Evolutionary conservation across 257 asterid species (phyloP), one percentile per base, ranked within the genome.

Genomic region (Agastache rugosa): DNA sequence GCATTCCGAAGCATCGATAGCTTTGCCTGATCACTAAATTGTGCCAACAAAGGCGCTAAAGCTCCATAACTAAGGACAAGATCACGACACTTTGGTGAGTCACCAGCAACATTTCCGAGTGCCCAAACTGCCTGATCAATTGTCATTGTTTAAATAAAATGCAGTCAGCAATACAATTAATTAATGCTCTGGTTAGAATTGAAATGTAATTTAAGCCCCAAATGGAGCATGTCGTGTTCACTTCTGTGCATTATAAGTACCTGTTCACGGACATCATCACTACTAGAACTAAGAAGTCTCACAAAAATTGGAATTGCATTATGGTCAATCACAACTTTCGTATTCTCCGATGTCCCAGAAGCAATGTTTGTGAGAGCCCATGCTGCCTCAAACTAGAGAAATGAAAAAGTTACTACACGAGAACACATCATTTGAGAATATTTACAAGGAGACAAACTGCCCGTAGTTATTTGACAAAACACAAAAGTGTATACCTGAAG

Each of bases 291-390:
- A 48, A 93, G 93, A 75, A 93, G 96, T 78, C 84, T 81, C 44
- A 86, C 96, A 73, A 93, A 93, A 63, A 90, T 86, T 8, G 97
- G 98, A 50, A 93, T 91, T 31, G 97, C 96, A 25, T 96, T 96
- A 74, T 91, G 93, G 74, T 91, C 97, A 66, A 91, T 93, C 72
- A 93, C 98, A 59, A 90, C 96, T 79, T 80, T 90, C 6, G 98
- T 93, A 80, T 91, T 83, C 3, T 88, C 98, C 71, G 98, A 93
- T 14, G 98, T 93, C 58, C 97, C 98, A 25, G 98, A 93, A 61
- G 97, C 97, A 81, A 93, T 88, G 67, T 93, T 93, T 41, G 98
- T 93, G 47, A 93, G 91, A 14, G 96, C 98, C 97, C 97, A 91
- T 7, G 97, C 97, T 12, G 97, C 97, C 84, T 91, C 97, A 79